Evolutionary conservation across 148 eudicot genomes (phyloP), one percentile per base, ranked within the genome.

Genomic region (Tetragonia tetragonoides): DNA sequence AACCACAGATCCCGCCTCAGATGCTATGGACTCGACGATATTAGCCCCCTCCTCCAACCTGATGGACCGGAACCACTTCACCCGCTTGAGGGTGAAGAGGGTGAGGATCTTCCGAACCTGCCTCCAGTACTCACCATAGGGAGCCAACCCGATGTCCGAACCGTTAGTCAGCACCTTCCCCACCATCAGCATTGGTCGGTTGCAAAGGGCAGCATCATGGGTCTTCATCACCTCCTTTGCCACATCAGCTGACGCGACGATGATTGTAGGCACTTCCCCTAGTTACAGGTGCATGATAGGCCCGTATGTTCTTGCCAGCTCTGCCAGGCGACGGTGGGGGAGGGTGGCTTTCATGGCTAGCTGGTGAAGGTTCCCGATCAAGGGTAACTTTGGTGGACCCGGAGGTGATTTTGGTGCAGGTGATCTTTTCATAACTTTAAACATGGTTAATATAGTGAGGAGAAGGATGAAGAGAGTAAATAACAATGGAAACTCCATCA

Each of bases 211-310:
- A 0, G 66, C n/a, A 23, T 86, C 88, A 39, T 86, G 84, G 3
- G 86, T 82, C 11, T 78, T 83, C 83, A 86, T 66, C 8, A 84
- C 70, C 57, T 76, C 75, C 21, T 12, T 77, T 1, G 84, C 84
- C 78, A 77, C 70, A 6, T 74, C 81, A 3, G 78, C 61, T 6
- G 86, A 81, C 3, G 86, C 28, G 3, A 84, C 70, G 2, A 84
- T 71, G 1, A 84, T 5, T 0, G 84, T 75, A 24, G 78, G 71
- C 0, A 84, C 70, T 49, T 79, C 51, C 4, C 86, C 84, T 10
- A 84, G 74, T 23, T 80, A 78, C 1, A 84, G 75, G 34, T 34
- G 41, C 84, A 84, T 77, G 57, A 81, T 56, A 20, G 63, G 81
- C 20, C 84, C 84, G n/a, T 81, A 81, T 23, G 12, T 17, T 65